Conservation (phyloP, 139 green algal species). For the Ettlia oleoabundans region DNA sequence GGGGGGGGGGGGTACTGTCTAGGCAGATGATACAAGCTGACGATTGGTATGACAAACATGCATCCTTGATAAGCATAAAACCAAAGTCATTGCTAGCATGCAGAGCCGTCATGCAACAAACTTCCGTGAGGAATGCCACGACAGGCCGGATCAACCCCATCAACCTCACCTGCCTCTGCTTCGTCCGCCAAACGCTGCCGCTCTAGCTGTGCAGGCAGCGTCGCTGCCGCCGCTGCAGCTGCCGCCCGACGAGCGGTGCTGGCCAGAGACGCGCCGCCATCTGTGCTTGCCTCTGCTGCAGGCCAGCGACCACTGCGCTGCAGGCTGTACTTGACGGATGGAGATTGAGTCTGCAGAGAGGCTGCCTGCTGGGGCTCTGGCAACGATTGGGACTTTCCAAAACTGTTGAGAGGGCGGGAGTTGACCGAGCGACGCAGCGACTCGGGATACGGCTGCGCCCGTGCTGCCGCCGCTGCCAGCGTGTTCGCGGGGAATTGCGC, state of each 20-base stretch:
- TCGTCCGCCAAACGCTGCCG: not conserved
- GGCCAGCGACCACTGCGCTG: not conserved
- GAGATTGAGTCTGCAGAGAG: constrained; percentile 17
- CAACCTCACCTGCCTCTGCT: no score
- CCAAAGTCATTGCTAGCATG: no score
- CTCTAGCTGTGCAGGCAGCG: not conserved
- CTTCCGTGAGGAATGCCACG: no score
- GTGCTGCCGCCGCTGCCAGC: not conserved
- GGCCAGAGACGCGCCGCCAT: not conserved
- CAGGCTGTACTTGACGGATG: constrained; percentile 10
- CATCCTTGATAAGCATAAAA: no score
- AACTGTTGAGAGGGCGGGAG: constrained; percentile 10
- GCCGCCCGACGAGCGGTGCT: not conserved
- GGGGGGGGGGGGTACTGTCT: no score
- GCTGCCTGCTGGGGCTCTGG: not conserved
- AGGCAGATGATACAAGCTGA: no score
- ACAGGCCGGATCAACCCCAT: no score
- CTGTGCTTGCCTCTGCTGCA: not conserved
- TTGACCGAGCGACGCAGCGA: constrained; percentile 6
- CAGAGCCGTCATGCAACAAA: no score
- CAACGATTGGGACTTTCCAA: not conserved
- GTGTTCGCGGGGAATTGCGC: not conserved
- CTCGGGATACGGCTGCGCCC: not conserved
- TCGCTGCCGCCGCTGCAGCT: not conserved
- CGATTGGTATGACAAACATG: no score